Percentiles rank a stretch among this genome's conserved stretches.
Conservation (phyloP, 2,329 filamentous ascomycete species). For the Ophiocordyceps robertsii region DNA sequence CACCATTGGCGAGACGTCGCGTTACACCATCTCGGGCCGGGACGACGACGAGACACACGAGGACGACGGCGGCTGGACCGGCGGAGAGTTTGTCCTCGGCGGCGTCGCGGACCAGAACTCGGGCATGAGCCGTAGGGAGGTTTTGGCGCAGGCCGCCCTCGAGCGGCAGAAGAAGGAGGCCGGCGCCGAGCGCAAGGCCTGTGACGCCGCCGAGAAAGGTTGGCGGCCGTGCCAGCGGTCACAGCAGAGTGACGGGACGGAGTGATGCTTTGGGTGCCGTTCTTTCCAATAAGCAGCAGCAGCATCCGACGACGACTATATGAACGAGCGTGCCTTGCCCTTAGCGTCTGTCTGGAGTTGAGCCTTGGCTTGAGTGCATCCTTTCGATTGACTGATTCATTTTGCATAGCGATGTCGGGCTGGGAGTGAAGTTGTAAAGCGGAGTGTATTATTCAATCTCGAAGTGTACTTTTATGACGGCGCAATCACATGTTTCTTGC, state of each 20-base stretch:
- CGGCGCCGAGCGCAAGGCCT: slow-evolving; percentile 17
- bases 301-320: too few relatives aligned
- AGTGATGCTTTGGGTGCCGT: slow-evolving; percentile 4
- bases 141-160: slow-evolving; percentile 44
- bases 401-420: too few relatives aligned
- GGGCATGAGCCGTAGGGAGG: slow-evolving; percentile 55
- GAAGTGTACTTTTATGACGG: too few relatives aligned
- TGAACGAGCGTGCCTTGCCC: too few relatives aligned
- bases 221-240: slow-evolving; percentile 14
- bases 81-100: slow-evolving; percentile 65
- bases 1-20: slow-evolving; percentile 49
- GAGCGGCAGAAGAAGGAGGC: slow-evolving; percentile 21
- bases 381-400: not conserved
- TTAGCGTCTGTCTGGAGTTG: not conserved
- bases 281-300: not conserved
- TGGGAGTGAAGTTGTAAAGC: too few relatives aligned
- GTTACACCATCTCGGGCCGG: slow-evolving; percentile 38
- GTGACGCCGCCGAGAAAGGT: slow-evolving; percentile 14
- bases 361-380: not conserved
- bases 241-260: slow-evolving; percentile 10
- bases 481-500: too few relatives aligned
- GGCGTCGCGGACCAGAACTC: slow-evolving; percentile 29
- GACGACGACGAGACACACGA: slow-evolving; percentile 41
- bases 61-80: slow-evolving; percentile 65
- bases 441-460: too few relatives aligned